Evolutionary conservation across 331 rosid genomes (phyloP).

Genomic region (Cydonia oblonga): DNA sequence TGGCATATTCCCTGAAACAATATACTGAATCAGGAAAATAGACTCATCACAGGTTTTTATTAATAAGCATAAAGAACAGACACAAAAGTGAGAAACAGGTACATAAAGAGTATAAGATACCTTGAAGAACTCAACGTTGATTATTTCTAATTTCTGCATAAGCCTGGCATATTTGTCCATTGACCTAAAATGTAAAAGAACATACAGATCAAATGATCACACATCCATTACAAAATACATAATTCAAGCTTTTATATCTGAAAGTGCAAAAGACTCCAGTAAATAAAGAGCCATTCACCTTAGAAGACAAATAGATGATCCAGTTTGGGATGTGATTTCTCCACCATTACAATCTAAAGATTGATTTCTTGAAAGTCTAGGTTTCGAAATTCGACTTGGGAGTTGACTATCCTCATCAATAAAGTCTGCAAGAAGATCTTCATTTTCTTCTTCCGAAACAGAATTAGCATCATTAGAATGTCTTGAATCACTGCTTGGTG

Average conservation of each 20-base stretch:
- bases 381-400: slow-evolving; percentile 81
- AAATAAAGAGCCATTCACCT: slow-evolving; percentile 43
- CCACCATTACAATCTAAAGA: slow-evolving; percentile 40
- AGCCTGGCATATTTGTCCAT: slow-evolving; percentile 99
- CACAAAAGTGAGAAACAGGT: background rate
- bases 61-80: slow-evolving; percentile 5
- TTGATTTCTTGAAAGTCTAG: slow-evolving; percentile 32
- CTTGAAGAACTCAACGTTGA: slow-evolving; percentile 84
- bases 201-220: slow-evolving; percentile 13
- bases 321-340: slow-evolving; percentile 68
- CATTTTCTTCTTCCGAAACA: slow-evolving; percentile 74
- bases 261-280: background rate
- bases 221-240: slow-evolving; percentile 7
- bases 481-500: slow-evolving; percentile 31
- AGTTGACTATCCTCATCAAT: slow-evolving; percentile 99
- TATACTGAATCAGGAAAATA: slow-evolving; percentile 50
- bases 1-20: slow-evolving; percentile 95
- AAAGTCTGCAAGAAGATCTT: slow-evolving; percentile 97
- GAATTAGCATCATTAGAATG: slow-evolving; percentile 50
- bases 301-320: slow-evolving; percentile 83
- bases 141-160: slow-evolving; percentile 83
- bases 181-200: slow-evolving; percentile 46
- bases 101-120: slow-evolving; percentile 28
- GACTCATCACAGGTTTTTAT: slow-evolving; percentile 6
- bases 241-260: background rate